Evolutionary conservation across 352 stramenopile species (phyloP).

Genomic region (Poterioochromonas sp.): DNA sequence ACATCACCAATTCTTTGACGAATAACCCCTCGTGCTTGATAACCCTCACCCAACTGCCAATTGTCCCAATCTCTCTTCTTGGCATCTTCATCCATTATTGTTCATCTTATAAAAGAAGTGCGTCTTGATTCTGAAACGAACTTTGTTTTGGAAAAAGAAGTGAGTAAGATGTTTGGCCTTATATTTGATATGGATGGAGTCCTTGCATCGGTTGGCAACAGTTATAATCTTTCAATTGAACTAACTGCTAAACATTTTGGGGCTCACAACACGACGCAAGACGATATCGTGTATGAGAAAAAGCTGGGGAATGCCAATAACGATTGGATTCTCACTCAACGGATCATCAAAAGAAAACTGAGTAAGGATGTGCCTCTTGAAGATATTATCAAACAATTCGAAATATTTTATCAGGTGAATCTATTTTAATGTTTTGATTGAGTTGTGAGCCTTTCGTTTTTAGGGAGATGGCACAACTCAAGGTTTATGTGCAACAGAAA

Average conservation of each 20-base stretch:
- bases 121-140: too few relatives aligned
- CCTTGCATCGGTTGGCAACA: constrained; percentile 83
- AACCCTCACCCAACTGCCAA: too few relatives aligned
- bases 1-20: too few relatives aligned
- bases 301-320: constrained; percentile 88
- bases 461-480: constrained; percentile 45
- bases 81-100: too few relatives aligned
- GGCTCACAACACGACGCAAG: constrained; percentile 46
- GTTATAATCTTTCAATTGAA: constrained; percentile 82
- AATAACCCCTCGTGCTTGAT: too few relatives aligned
- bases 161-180: neutral
- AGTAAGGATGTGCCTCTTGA: constrained; percentile 53
- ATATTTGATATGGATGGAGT: constrained; percentile 95
- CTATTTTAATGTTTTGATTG: constrained; percentile 29
- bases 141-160: too few relatives aligned
- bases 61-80: too few relatives aligned
- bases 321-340: constrained; percentile 87
- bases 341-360: constrained; percentile 59
- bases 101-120: too few relatives aligned
- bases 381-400: constrained; percentile 80
- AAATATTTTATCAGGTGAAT: constrained; percentile 84
- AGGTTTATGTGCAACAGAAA: constrained; percentile 77
- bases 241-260: constrained; percentile 74
- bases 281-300: constrained; percentile 79
- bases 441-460: constrained; percentile 40